Base-by-base conservation (phyloP, 345 rosid species). In the Sonneratia caseolaris region DNA sequence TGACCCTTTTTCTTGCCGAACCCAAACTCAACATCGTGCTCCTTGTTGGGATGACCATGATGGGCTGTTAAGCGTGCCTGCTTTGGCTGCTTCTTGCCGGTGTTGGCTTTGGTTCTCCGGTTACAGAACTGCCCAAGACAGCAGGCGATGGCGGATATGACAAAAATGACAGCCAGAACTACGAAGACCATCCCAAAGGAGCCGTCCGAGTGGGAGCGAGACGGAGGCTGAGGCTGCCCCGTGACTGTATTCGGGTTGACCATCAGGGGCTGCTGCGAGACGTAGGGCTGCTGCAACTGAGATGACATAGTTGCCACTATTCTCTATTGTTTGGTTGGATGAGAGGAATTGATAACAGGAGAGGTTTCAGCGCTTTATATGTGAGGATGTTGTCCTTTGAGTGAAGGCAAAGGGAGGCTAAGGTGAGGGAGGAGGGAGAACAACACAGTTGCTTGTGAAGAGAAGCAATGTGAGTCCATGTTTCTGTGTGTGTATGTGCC, bases 101-200 rank as follows among this genome's bases (percentile, higher is more conserved):
- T 62, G 66, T 62, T 27, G 14, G 66, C 71, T 18, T 64, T 48
- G n/a, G 18, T 22, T 38, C 75, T 74, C 68, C 78, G 68, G 72
- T 74, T 85, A 68, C 90, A 86, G 53, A 88, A 62, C 64, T 89
- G 79, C 37, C 90, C 89, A 16, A 88, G 86, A 53, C 79, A 85
- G 76, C 90, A 85, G 73, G 93, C 89, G 37, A 81, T 72, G 19
- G 77, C 83, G 51, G 90, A 88, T 42, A 88, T 51, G 22, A 86
- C 82, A 12, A 85, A 56, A 37, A 88, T 85, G n/a, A 85, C 85
- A 19, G 86, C 89, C 43, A 88, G 80, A 22, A 86, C 85, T 36
- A 88, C 81, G 72, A 83, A 91, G 55, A 87, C 95, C 9, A 84
- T 85, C 65, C 89, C 92, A 32, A 89, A 91, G 37, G 92, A 87